A percentile compares a stretch with the other conserved stretches of the same genome.
Evolutionary conservation across 345 rosid genomes (phyloP).

Genomic region (Sonneratia caseolaris): DNA sequence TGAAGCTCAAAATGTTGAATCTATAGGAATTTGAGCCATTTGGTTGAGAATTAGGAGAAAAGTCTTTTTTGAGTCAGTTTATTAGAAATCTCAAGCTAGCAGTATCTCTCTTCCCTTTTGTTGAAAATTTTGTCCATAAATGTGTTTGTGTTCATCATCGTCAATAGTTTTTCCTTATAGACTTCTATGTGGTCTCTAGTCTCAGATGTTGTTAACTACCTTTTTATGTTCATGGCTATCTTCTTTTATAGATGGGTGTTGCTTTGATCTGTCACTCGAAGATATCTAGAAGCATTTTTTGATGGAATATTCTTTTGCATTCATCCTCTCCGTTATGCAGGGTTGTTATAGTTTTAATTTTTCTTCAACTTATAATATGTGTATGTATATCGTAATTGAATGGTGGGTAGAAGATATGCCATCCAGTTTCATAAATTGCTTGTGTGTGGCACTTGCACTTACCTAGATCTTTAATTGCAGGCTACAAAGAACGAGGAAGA

Average conservation of each 20-base stretch:
- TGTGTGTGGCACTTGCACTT: background rate
- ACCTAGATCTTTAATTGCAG: constrained; percentile 9
- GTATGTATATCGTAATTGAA: background rate
- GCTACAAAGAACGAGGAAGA: constrained; percentile 75
- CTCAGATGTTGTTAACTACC: no score
- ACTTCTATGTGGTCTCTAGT: no score
- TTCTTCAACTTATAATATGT: background rate
- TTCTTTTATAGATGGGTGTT: no score
- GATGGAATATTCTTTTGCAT: no score
- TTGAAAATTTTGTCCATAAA: no score
- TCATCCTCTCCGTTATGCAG: background rate
- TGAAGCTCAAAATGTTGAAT: background rate
- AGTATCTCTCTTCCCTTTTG: background rate
- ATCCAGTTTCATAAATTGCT: background rate
- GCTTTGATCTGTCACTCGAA: no score
- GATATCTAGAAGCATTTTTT: no score
- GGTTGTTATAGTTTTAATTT: background rate
- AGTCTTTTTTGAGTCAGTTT: no score
- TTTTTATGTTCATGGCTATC: no score
- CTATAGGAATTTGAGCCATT: background rate
- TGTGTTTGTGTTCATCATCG: no score
- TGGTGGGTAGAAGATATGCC: background rate
- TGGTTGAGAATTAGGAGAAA: background rate
- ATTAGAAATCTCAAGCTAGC: no score
- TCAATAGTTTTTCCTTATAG: no score